phyloP scores from a whole-genome alignment of 257 asterid species.

The Leonotis leonurus region DNA sequence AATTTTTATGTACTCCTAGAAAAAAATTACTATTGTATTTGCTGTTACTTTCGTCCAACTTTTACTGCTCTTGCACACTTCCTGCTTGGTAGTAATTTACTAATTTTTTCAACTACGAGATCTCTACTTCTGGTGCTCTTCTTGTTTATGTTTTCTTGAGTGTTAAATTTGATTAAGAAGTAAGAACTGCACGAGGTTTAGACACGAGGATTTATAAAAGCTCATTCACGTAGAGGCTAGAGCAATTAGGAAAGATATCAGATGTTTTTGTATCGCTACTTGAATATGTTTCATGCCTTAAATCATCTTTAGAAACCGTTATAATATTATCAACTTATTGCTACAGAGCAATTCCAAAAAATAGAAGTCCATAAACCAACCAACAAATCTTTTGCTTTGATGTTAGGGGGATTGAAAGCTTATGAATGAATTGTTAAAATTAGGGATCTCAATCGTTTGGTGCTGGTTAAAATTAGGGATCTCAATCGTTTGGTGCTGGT shows the following conservation, averaged over 20 bases:
- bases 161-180: neutral
- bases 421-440: no score
- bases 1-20: neutral
- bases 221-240: neutral
- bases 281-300: neutral
- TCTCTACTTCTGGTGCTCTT: constrained; percentile 6
- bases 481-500: no score
- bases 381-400: neutral
- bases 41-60: neutral
- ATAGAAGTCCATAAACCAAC: neutral
- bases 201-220: neutral
- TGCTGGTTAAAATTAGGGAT: no score
- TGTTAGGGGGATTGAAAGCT: constrained; percentile 11
- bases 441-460: no score
- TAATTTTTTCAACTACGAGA: neutral
- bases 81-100: neutral
- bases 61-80: neutral
- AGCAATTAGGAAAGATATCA: neutral
- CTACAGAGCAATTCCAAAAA: neutral
- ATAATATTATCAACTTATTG: neutral
- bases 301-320: neutral
- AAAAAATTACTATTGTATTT: neutral
- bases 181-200: neutral
- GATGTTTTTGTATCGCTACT: neutral
- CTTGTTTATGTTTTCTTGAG: neutral